phyloP scores from a whole-genome alignment of 2,329 filamentous ascomycete genomes.

The Cercospora zeae-maydis region DNA sequence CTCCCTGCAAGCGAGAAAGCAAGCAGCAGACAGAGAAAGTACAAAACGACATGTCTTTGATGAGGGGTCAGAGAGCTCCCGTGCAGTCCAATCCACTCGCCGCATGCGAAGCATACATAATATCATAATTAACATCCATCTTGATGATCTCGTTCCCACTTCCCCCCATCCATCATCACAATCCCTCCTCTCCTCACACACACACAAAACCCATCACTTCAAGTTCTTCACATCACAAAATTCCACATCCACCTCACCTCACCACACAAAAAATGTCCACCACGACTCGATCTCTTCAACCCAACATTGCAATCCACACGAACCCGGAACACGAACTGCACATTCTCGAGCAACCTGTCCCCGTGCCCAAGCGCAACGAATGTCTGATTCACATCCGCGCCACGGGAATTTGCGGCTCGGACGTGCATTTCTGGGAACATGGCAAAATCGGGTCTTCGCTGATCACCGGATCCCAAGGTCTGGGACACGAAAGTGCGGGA shows the following conservation, averaged over 20 bases:
- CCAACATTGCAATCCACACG: conserved; percentile 34
- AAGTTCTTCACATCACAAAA: neutral
- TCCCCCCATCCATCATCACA: neutral
- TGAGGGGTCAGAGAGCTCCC: conserved; percentile 1
- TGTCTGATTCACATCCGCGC: conserved; percentile 35
- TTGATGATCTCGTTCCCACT: neutral
- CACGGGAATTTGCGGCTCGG: conserved; percentile 35
- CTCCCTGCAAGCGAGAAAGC: neutral
- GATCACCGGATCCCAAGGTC: conserved; percentile 22
- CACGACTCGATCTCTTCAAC: neutral
- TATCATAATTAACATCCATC: neutral
- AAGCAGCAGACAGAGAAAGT: neutral
- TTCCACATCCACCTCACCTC: no score
- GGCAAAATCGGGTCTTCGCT: conserved; percentile 30
- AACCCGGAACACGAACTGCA: conserved; percentile 34
- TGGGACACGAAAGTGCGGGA: conserved; percentile 35
- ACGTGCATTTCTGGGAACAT: conserved; percentile 36
- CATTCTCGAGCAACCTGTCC: conserved; percentile 25
- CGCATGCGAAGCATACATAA: no score
- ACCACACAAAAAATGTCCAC: neutral
- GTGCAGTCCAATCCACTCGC: neutral
- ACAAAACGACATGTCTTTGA: neutral
- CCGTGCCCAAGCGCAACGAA: conserved; percentile 29
- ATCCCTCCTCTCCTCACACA: neutral
- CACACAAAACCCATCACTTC: no score